Evolutionary conservation across 2,329 filamentous ascomycete genomes (phyloP), one percentile per base, ranked within the genome.

Genomic region (Diaporthe capsici): DNA sequence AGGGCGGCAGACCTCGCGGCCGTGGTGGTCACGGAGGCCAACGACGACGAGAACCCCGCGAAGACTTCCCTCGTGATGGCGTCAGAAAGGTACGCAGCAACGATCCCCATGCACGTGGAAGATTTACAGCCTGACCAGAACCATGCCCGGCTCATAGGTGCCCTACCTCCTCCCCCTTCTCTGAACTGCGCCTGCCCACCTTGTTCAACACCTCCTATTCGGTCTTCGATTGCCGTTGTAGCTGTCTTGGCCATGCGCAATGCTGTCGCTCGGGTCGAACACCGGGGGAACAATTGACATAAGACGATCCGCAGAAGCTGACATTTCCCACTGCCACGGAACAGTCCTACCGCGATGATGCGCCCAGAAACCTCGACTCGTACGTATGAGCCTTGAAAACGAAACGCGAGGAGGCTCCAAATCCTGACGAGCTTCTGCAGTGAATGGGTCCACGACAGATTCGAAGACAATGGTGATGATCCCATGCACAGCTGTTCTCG

Each of bases 361-460:
- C 89, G 77, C 87, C 88, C 77, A 89, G 91, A 85, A 92, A 93
- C 83, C 87, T 95, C 81, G 93, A 95, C 84, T 91, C 91, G 93
- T 95, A 84, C 68, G 58, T 49, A 47, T 58, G 25, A 70, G 31
- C 65, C 73, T 49, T 15, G n/a, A 51, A 22, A 51, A 71, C 28
- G 31, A 53, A 37, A 25, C n/a, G 13, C 60, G 44, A 53, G 61
- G 53, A 60, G 42, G 47, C 44, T 3, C 60, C 28, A 76, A 71
- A 49, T 73, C 72, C 80, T 84, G 76, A 84, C 80, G 73, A 60
- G 39, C 73, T 72, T 76, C 10, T 67, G 57, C 78, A 95, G 95
- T 82, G 95, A 98, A 88, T 98, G 96, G 96, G 95, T 98, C 80
- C 96, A 98, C 84, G 95, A 98, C 86, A 94, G 92, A 83, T 98